Conservation (phyloP, 2,329 filamentous ascomycete genomes). For the Dryadomyces quercus-mongolicae region DNA sequence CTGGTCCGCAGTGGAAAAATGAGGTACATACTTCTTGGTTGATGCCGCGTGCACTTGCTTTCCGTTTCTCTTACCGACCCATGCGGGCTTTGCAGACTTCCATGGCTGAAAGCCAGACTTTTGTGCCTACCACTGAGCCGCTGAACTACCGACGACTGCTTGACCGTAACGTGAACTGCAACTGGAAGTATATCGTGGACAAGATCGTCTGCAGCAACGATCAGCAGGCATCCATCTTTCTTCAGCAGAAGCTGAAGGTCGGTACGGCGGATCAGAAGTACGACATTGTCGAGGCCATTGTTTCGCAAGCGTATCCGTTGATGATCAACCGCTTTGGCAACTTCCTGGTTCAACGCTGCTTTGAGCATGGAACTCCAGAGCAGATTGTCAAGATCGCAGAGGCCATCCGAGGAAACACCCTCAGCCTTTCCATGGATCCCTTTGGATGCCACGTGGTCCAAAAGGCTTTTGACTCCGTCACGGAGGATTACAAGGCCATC, state of each 20-base stretch:
- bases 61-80: neutral
- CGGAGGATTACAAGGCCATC: slow-evolving; percentile 92
- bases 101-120: slow-evolving; percentile 54
- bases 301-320: slow-evolving; percentile 82
- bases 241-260: slow-evolving; percentile 98
- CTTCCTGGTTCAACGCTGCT: slow-evolving; percentile 96
- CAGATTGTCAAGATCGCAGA: slow-evolving; percentile 93
- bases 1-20: slow-evolving; percentile 37
- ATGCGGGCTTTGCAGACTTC: slow-evolving; percentile 23
- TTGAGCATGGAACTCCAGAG: slow-evolving; percentile 91
- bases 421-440: slow-evolving; percentile 94
- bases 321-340: slow-evolving; percentile 99
- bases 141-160: slow-evolving; percentile 92
- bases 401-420: slow-evolving; percentile 83
- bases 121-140: slow-evolving; percentile 77
- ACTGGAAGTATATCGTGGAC: slow-evolving; percentile 99
- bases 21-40: slow-evolving; percentile 26
- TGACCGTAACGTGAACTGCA: slow-evolving; percentile 91
- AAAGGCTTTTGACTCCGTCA: slow-evolving; percentile 95
- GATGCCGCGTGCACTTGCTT: neutral
- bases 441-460: slow-evolving; percentile 98
- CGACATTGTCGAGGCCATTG: slow-evolving; percentile 93
- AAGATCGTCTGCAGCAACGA: slow-evolving; percentile 99
- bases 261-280: slow-evolving; percentile 92
- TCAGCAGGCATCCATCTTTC: slow-evolving; percentile 95